phyloP scores from a whole-genome alignment of 148 eudicot species.

The Rhododendron molle region DNA sequence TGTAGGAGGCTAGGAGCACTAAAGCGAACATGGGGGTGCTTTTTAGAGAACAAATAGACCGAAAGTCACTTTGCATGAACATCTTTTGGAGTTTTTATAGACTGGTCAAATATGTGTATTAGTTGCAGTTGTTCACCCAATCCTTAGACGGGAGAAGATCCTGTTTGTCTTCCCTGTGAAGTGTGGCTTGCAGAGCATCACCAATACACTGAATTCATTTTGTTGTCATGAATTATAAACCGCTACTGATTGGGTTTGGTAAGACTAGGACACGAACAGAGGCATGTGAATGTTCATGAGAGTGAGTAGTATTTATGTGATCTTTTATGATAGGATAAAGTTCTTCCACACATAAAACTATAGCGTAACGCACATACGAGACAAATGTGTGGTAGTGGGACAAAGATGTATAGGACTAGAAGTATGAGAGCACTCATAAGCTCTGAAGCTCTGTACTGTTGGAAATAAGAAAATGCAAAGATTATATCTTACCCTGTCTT shows the following conservation, averaged over 20 bases:
- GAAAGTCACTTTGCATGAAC: not conserved
- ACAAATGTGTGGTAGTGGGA: not conserved
- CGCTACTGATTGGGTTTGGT: not conserved
- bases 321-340: not conserved
- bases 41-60: not conserved
- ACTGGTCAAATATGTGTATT: not conserved
- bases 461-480: not conserved
- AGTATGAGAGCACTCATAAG: not conserved
- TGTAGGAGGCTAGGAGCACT: not conserved
- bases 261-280: not conserved
- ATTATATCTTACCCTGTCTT: slow-evolving; percentile 54
- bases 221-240: not conserved
- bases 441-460: not conserved
- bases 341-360: not conserved
- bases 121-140: not conserved
- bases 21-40: not conserved
- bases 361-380: not conserved
- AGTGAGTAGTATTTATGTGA: not conserved
- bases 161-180: not conserved
- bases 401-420: not conserved
- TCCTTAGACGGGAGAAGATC: not conserved
- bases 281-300: not conserved
- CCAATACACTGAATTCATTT: not conserved
- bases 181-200: not conserved
- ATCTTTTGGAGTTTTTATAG: not conserved